These are phyloP conservation scores for Arthromyces matolae DNA, from an alignment of 768 basidiomycete genomes.

Conservation along the genomic window DNA sequence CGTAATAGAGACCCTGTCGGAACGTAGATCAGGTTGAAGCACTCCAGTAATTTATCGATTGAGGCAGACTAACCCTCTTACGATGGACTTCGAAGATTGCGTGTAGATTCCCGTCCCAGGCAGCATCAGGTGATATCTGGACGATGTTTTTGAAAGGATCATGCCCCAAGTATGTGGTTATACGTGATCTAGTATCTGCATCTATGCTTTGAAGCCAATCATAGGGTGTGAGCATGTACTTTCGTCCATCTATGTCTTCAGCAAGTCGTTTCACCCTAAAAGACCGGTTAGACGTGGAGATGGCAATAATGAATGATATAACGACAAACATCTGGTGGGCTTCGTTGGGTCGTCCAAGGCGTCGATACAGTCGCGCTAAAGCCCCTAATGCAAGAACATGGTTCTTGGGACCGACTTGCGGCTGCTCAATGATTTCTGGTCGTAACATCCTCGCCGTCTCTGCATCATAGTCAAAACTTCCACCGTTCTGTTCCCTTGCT, in stretches of 20 bases:
- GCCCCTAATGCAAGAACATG: background rate
- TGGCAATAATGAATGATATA: background rate
- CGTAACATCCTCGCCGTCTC: background rate
- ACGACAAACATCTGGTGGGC: constrained; percentile 1
- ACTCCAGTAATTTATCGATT: no score
- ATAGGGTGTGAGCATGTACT: background rate
- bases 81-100: background rate
- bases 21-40: no score
- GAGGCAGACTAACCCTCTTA: no score
- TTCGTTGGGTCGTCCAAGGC: background rate
- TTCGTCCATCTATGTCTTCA: background rate
- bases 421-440: background rate
- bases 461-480: background rate
- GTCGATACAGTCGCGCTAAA: constrained; percentile 1
- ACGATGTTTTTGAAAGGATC: background rate
- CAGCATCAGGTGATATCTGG: background rate
- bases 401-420: background rate
- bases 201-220: constrained; percentile 4
- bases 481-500: background rate
- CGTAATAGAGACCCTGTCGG: no score
- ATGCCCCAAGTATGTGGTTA: background rate
- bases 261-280: background rate
- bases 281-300: no score
- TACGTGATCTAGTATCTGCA: background rate
- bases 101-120: background rate